Conservation (phyloP, 768 basidiomycete species). For the Termitomyces sp. region DNA sequence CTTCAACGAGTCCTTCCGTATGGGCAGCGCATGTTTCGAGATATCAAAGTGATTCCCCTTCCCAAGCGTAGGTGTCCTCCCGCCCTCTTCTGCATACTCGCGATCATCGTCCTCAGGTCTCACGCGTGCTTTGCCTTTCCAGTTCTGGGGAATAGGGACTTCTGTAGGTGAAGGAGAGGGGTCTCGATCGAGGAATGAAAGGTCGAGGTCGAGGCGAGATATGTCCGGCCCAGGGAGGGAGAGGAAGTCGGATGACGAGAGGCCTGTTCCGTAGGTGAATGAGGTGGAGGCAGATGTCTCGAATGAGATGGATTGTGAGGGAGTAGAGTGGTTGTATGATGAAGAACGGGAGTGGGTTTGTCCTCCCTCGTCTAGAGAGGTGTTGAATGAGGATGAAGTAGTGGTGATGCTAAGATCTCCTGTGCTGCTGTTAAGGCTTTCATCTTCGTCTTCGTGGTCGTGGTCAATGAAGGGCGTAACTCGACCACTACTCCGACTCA, state of each 20-base stretch:
- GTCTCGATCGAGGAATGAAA: conserved; percentile 23
- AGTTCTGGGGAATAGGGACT: background rate
- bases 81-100: conserved; percentile 8
- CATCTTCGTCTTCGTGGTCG: background rate
- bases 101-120: conserved; percentile 18
- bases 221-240: conserved; percentile 23
- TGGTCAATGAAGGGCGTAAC: conserved; percentile 3
- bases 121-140: conserved; percentile 5
- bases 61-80: conserved; percentile 18
- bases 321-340: conserved; percentile 14
- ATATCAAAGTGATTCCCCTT: conserved; percentile 4
- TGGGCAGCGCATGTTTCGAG: background rate
- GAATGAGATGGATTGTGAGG: conserved; percentile 4
- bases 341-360: conserved; percentile 17
- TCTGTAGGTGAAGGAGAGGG: background rate
- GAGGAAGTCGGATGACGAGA: conserved; percentile 2
- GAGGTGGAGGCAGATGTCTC: background rate
- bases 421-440: conserved; percentile 5
- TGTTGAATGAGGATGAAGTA: background rate
- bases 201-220: conserved; percentile 19
- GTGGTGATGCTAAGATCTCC: background rate
- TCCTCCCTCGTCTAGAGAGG: background rate
- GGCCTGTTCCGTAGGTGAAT: background rate
- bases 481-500: conserved; percentile 1
- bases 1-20: conserved; percentile 5